phyloP scores from a whole-genome alignment of 2,329 filamentous ascomycete species.

The Anthostomella pinea region DNA sequence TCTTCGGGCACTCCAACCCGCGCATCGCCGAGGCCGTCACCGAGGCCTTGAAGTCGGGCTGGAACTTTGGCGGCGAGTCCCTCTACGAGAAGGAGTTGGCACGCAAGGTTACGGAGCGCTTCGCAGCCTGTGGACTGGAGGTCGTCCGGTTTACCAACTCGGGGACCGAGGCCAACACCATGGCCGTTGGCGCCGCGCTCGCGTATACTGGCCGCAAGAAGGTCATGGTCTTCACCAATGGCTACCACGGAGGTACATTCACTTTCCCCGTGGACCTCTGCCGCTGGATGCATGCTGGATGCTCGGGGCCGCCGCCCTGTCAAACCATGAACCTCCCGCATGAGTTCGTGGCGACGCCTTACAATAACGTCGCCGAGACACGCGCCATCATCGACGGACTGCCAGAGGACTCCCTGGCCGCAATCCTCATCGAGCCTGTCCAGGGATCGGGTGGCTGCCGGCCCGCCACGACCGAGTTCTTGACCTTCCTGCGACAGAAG shows the following conservation, averaged over 20 bases:
- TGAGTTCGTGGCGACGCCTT: conserved; percentile 58
- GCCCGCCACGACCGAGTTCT: conserved; percentile 47
- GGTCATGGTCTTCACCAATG: conserved; percentile 49
- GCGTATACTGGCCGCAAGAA: conserved; percentile 43
- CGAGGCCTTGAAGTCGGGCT: conserved; percentile 44
- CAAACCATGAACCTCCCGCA: conserved; percentile 51
- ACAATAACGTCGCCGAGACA: conserved; percentile 56
- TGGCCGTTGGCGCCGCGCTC: conserved; percentile 54
- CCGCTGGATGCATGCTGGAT: no score
- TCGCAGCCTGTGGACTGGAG: conserved; percentile 54
- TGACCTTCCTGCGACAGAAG: conserved; percentile 46
- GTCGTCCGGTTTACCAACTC: conserved; percentile 62
- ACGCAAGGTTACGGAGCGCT: conserved; percentile 49
- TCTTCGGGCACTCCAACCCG: conserved; percentile 64
- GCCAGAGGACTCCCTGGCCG: conserved; percentile 47
- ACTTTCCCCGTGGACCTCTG: conserved; percentile 44
- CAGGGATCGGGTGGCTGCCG: conserved; percentile 62
- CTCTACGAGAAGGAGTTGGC: conserved; percentile 51
- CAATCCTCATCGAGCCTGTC: conserved; percentile 65
- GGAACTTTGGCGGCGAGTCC: conserved; percentile 54
- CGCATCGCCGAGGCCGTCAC: conserved; percentile 48
- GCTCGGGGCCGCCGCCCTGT: no score
- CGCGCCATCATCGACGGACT: conserved; percentile 38
- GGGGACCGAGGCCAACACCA: conserved; percentile 63
- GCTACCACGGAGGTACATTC: conserved; percentile 55